phyloP scores from a whole-genome alignment of 1,284 basidiomycete genomes.

The Ustilago vetiveriae region DNA sequence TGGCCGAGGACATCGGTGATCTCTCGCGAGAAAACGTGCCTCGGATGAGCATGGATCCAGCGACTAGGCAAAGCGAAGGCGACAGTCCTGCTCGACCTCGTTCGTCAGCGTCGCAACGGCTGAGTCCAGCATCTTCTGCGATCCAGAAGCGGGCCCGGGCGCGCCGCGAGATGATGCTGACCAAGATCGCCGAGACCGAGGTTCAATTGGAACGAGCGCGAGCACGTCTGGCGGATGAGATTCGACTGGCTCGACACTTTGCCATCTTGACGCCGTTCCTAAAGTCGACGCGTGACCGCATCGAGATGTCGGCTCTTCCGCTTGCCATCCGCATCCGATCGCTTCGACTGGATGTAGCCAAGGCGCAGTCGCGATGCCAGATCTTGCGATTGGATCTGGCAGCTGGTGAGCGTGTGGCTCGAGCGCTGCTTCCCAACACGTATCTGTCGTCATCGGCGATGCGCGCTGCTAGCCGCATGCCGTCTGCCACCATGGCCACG shows the following conservation, averaged over 20 bases:
- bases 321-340: conserved; percentile 44
- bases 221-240: conserved; percentile 44
- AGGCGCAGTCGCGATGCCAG: conserved; percentile 38
- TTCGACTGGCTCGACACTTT: conserved; percentile 58
- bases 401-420: conserved; percentile 38
- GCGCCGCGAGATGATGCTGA: conserved; percentile 43
- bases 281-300: conserved; percentile 58
- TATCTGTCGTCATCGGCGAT: conserved; percentile 37
- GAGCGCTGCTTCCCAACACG: conserved; percentile 24
- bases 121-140: conserved; percentile 28
- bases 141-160: conserved; percentile 37
- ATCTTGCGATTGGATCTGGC: conserved; percentile 52
- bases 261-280: conserved; percentile 60
- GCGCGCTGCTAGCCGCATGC: conserved; percentile 21
- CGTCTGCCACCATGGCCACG: conserved; percentile 31
- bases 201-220: conserved; percentile 74
- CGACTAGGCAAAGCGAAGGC: conserved; percentile 15
- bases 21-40: conserved; percentile 10
- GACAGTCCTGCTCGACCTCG: conserved; percentile 26
- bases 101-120: conserved; percentile 37
- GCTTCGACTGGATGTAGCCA: conserved; percentile 53
- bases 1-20: conserved; percentile 22
- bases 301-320: conserved; percentile 56
- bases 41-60: conserved; percentile 18
- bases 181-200: conserved; percentile 76